A percentile compares a stretch with the other conserved stretches of the same genome.
These are phyloP conservation scores for Schizopora paradoxa DNA, from an alignment of 1,284 basidiomycete species.

Conservation along the genomic window DNA sequence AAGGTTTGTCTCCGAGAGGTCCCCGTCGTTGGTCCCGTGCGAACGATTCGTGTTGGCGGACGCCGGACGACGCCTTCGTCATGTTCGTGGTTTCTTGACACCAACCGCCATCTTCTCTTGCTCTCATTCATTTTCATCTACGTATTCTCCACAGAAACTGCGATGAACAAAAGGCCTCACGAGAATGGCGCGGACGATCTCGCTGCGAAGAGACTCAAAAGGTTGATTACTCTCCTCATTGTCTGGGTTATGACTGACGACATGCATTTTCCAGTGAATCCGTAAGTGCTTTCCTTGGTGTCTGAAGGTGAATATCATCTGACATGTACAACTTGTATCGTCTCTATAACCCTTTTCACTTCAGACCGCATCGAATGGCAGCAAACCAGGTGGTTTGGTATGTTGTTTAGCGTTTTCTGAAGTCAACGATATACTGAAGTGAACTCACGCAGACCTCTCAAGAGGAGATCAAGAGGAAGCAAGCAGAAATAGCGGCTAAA, in stretches of 20 bases:
- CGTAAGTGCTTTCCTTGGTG: constrained; percentile 56
- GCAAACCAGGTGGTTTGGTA: constrained; percentile 36
- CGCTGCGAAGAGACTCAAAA: constrained; percentile 62
- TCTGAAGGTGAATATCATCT: constrained; percentile 68
- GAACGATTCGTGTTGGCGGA: too few relatives aligned
- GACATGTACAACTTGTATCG: constrained; percentile 46
- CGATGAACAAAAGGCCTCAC: constrained; percentile 16
- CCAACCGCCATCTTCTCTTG: too few relatives aligned
- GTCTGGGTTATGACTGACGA: constrained; percentile 13
- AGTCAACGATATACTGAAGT: constrained; percentile 9
- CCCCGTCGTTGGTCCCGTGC: too few relatives aligned
- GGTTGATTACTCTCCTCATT: constrained; percentile 37
- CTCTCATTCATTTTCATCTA: too few relatives aligned
- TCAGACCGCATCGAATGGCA: constrained; percentile 53
- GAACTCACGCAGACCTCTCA: constrained; percentile 35
- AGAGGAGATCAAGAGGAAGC: constrained; percentile 69
- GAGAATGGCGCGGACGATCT: constrained; percentile 34
- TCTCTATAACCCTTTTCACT: constrained; percentile 64
- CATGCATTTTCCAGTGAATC: constrained; percentile 42
- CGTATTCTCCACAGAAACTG: background rate
- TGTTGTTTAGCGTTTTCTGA: constrained; percentile 23
- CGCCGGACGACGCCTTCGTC: too few relatives aligned
- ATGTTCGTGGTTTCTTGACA: too few relatives aligned
- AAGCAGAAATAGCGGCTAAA: constrained; percentile 81
- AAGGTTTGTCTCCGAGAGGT: too few relatives aligned